Percentiles rank a stretch among this genome's conserved stretches.
Evolutionary conservation across 2,329 filamentous ascomycete genomes (phyloP).

Genomic region (Piedraia hortae): DNA sequence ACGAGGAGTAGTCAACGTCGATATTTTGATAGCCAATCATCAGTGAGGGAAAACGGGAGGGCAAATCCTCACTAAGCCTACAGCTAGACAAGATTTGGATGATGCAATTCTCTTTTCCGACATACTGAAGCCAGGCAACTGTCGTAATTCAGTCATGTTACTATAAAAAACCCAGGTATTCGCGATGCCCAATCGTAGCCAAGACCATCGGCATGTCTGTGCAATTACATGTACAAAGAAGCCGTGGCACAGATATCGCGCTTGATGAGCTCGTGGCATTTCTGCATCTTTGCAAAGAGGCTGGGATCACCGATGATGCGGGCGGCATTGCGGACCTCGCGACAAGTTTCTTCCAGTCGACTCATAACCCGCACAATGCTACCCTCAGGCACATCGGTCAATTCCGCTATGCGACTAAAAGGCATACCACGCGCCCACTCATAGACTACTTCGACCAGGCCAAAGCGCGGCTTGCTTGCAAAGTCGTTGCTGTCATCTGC

Average conservation of each 20-base stretch:
- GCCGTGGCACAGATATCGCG: constrained; percentile 79
- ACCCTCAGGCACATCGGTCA: constrained; percentile 90
- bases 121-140: too few species aligned
- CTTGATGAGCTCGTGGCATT: constrained; percentile 93
- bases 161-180: too few species aligned
- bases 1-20: too few species aligned
- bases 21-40: too few species aligned
- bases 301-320: constrained; percentile 83
- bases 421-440: constrained; percentile 97
- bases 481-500: constrained; percentile 85
- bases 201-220: too few species aligned
- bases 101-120: too few species aligned
- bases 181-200: too few species aligned
- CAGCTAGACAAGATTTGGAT: too few species aligned
- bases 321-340: constrained; percentile 92
- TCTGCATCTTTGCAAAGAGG: constrained; percentile 88
- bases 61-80: too few species aligned
- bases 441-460: constrained; percentile 89
- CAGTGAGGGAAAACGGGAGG: too few species aligned
- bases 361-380: constrained; percentile 93
- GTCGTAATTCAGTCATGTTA: too few species aligned
- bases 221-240: constrained; percentile 63
- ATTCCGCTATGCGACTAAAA: constrained; percentile 86
- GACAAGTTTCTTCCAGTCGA: constrained; percentile 76
- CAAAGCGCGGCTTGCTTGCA: constrained; percentile 61